Percentiles rank a stretch among this genome's conserved stretches.
Evolutionary conservation across 2,329 filamentous ascomycete species (phyloP).

Genomic region (Cladophialophora psammophila): DNA sequence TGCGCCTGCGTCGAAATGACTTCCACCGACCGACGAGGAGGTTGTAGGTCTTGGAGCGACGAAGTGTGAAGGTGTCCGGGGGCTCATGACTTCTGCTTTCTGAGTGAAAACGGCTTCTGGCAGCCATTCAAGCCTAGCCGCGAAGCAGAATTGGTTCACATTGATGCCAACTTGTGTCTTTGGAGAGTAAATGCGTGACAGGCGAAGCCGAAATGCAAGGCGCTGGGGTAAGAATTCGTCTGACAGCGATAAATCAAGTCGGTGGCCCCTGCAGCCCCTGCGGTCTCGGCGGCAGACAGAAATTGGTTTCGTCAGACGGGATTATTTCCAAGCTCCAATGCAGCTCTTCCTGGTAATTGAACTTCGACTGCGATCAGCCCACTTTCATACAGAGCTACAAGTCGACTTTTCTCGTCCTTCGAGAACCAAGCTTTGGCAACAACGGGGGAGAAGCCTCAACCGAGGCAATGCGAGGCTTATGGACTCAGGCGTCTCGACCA

Average conservation of each 20-base stretch:
- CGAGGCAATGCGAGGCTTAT: conserved; percentile 37
- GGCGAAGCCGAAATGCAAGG: not conserved
- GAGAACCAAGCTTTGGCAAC: conserved; percentile 11
- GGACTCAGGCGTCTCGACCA: conserved; percentile 36
- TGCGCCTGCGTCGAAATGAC: conserved; percentile 56
- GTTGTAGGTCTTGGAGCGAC: conserved; percentile 18
- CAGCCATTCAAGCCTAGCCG: conserved; percentile 33
- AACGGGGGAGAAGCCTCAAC: conserved; percentile 7
- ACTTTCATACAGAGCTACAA: conserved; percentile 16
- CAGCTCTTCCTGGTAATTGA: not conserved
- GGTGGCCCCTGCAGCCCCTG: not conserved
- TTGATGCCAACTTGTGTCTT: conserved; percentile 15
- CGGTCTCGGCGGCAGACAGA: not conserved
- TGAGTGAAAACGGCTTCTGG: conserved; percentile 34
- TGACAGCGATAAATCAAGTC: not conserved
- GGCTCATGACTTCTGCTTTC: conserved; percentile 31
- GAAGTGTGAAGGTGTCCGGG: conserved; percentile 26
- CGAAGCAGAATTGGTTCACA: conserved; percentile 6
- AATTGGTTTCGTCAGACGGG: not conserved
- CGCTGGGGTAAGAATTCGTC: not conserved
- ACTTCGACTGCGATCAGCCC: conserved; percentile 16
- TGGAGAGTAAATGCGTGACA: not conserved
- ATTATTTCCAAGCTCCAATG: conserved; percentile 16
- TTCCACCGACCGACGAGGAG: conserved; percentile 40
- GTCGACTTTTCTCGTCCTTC: not conserved